Evolutionary conservation across 805 yeast species (phyloP), one percentile per base, ranked within the genome.

Genomic region (Wickerhamomyces bovis): DNA sequence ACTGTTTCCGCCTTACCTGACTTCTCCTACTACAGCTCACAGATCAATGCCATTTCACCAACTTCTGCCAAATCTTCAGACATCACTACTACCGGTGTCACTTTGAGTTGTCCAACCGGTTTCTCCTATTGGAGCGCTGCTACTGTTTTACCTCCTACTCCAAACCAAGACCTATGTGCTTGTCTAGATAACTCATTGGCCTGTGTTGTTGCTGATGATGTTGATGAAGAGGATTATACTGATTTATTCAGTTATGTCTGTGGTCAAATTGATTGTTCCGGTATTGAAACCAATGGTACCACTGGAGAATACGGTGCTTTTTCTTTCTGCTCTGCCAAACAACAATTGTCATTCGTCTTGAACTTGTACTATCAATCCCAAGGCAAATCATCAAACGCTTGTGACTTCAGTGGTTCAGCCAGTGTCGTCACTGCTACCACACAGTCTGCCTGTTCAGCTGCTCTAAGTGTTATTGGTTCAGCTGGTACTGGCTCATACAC

Each of bases 71-170:
- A 65, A 48, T 56, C 69, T 39, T 65, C 65, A 42, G 69, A 68
- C 42, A 65, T 64, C 53, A 50, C 75, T 20, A 62, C 79, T 35
- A 36, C 70, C 21, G 48, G 76, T 15, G 70, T 76, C 16, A 67
- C 77, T 28, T 64, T 80, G 53, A 58, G 80, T 31, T 85, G 94
- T 64, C 92, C 92, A 53, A 70, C 85, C 18, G 62, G 71, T 31
- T 65, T 69, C 47, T 33, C 64, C 10, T 57, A 77, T 64, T 85
- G 94, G 94, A 66, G 67, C 47, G 94, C 89, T 46, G 64, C 80
- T 28, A 72, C 83, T n/a, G 66, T 60, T 28, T 72, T 85, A 61
- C 95, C 95, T 59, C 95, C 94, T 66, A 81, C 89, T 44, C 95
- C 95, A 53, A 75, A 84, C 58, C 62, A 73, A 43, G 73, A 63